phyloP scores from a whole-genome alignment of 768 basidiomycete genomes.

The Scleroderma citrinum region DNA sequence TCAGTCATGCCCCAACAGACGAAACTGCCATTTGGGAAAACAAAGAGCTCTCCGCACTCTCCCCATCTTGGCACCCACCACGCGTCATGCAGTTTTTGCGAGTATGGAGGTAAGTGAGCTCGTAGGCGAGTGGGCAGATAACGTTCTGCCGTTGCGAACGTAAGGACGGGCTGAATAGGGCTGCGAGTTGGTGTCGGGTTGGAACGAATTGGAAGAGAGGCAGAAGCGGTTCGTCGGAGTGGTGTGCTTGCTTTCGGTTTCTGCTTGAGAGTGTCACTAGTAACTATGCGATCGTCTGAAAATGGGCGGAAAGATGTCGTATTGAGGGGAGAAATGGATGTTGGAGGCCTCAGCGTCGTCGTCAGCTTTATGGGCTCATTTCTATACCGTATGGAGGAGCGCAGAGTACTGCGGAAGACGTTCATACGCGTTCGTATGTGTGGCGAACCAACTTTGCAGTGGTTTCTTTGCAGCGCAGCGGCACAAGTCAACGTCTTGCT shows the following conservation, averaged over 20 bases:
- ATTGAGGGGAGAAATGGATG: not conserved
- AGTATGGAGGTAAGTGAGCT: conserved; percentile 45
- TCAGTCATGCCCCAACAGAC: conserved; percentile 89
- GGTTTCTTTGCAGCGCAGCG: too few species aligned
- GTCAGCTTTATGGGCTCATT: not conserved
- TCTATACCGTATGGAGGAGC: not conserved
- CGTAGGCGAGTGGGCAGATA: conserved; percentile 66
- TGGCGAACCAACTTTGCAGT: not conserved
- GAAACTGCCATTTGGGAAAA: conserved; percentile 83
- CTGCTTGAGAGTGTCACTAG: conserved; percentile 33
- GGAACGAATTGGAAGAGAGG: conserved; percentile 77
- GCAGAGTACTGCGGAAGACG: conserved; percentile 9
- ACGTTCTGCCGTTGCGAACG: conserved; percentile 78
- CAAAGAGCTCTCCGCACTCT: conserved; percentile 74
- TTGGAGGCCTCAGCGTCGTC: not conserved
- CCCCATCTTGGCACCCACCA: conserved; percentile 79
- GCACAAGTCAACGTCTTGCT: too few species aligned
- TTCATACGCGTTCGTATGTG: conserved; percentile 8
- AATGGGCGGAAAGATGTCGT: conserved; percentile 4
- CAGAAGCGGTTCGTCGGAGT: conserved; percentile 76
- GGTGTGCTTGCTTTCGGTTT: conserved; percentile 83
- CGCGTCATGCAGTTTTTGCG: conserved; percentile 64
- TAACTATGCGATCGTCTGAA: conserved; percentile 9
- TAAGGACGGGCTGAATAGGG: conserved; percentile 70
- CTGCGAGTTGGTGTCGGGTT: conserved; percentile 84